A percentile compares a stretch with the other conserved stretches of the same genome.
Conservation (phyloP, 441 rosid genomes). For the Mallotus japonicus region DNA sequence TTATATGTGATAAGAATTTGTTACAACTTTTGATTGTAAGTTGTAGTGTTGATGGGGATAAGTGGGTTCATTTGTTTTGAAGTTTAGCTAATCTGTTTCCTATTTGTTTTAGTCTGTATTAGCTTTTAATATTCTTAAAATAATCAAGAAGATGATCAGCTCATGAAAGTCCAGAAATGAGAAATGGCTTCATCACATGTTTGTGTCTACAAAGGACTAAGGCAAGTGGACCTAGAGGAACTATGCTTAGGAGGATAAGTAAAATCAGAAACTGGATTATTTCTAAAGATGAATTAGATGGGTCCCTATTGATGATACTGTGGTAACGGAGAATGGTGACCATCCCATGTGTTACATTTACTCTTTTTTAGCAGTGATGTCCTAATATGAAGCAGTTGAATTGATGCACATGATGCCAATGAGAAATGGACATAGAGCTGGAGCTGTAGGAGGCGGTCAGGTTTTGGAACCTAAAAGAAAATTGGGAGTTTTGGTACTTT, state of each 20-base stretch:
- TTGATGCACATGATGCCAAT: constrained; percentile 25
- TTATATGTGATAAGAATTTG: neutral
- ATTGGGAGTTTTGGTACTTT: constrained; percentile 7
- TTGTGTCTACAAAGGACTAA: constrained; percentile 14
- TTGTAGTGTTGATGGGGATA: neutral
- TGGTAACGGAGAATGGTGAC: constrained; percentile 22
- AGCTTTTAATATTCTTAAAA: neutral
- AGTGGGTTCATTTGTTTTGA: neutral
- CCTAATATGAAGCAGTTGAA: constrained; percentile 15
- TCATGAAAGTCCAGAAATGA: neutral
- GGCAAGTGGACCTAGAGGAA: constrained; percentile 20
- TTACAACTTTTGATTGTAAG: neutral
- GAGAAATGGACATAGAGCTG: constrained; percentile 19
- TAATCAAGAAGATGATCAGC: neutral
- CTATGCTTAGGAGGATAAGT: constrained; percentile 9
- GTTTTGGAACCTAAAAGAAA: constrained; percentile 14
- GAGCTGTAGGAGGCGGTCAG: constrained; percentile 11
- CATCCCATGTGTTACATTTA: constrained; percentile 31
- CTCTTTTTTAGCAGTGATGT: constrained; percentile 15
- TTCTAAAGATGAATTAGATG: constrained; percentile 17
- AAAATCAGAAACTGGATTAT: constrained; percentile 17
- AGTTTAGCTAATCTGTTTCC: neutral
- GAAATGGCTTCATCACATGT: constrained; percentile 19
- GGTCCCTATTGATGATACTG: constrained; percentile 26
- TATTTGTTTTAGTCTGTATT: neutral